Base-by-base conservation (phyloP, 2,329 filamentous ascomycete species). In the Trichoderma semiorbis region DNA sequence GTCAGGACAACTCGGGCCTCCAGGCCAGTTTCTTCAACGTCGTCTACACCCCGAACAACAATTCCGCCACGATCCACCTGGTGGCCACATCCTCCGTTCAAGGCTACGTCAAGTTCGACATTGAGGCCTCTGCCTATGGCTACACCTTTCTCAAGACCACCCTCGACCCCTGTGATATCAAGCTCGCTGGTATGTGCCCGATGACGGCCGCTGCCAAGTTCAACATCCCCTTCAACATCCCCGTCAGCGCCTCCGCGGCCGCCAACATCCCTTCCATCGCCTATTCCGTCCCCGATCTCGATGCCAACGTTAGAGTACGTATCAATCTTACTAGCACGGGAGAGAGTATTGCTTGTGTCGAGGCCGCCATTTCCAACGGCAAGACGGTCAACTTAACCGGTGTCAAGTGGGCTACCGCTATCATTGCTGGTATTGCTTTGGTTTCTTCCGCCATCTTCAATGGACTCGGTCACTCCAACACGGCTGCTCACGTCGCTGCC, bases 401-500 rank as follows among this genome's bases (percentile, higher is more conserved):
- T 73, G 94, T 98, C 47, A 94, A 94, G 77, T 98, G 95, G 95
- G 87, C 90, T 47, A 94, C 95, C 28, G 95, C 95, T 71, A 87
- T 97, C 75, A 94, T 98, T 77, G 93, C 94, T 74, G 94, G 93
- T 73, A 84, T 97, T 53, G 94, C 93, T 75, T 86, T 98, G 57
- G 86, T 94, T 63, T 92, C 94, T 7, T 97, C 95, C 57, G 95
- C 94, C 73, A 88, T 98, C 75, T 93, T 95, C 34, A 97, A 94
- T 34, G 94, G 94, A 32, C 85, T 98, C 4, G 95, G 95, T 12
- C 94, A 98, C 81, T 93, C 93, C 64, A 98, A 98, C 80, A 95
- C 95, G 7, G 95, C 95, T 58, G 94, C 95, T 64, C 95, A 98
- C 82, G 93, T 98, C 74, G 95, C 95, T 69, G 92, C 95, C 69